phyloP scores from a whole-genome alignment of 2,329 filamentous ascomycete genomes.

The Phaeosphaeriaceae sp. region DNA sequence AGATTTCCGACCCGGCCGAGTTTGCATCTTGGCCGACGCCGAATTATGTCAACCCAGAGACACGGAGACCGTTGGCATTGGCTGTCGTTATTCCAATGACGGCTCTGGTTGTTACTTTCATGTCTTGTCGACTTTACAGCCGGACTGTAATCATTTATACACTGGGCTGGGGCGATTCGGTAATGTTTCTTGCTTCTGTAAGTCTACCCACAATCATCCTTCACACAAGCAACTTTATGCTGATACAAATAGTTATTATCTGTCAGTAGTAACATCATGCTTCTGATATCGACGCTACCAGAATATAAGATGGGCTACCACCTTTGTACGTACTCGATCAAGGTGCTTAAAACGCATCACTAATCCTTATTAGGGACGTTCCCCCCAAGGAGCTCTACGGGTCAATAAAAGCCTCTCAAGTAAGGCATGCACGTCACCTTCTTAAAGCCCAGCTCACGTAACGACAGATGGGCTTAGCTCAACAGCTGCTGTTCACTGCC shows the following conservation, averaged over 20 bases:
- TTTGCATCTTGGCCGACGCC: constrained; percentile 33
- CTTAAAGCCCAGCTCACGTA: not conserved
- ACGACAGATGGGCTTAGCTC: constrained; percentile 29
- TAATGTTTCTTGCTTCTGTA: constrained; percentile 36
- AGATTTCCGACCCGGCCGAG: constrained; percentile 33
- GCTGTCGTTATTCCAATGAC: constrained; percentile 32
- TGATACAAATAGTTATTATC: constrained; percentile 16
- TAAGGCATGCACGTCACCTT: not conserved
- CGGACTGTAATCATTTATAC: constrained; percentile 31
- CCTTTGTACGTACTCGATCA: constrained; percentile 21
- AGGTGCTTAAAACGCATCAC: not conserved
- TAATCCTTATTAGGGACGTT: constrained; percentile 26
- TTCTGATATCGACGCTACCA: constrained; percentile 30
- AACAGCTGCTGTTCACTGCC: constrained; percentile 30
- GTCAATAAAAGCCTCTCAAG: constrained; percentile 27
- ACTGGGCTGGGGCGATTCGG: constrained; percentile 37
- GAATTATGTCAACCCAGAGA: constrained; percentile 39
- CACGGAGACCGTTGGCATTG: constrained; percentile 28
- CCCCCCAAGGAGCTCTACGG: constrained; percentile 17
- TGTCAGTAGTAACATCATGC: constrained; percentile 35
- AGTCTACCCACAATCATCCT: constrained; percentile 4
- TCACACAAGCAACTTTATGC: not conserved
- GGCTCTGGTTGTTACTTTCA: constrained; percentile 19
- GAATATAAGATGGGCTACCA: constrained; percentile 39
- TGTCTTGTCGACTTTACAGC: constrained; percentile 32